A percentile compares a stretch with the other conserved stretches of the same genome.
Conservation (phyloP, 345 rosid species). For the Eucalyptus leucophloia region DNA sequence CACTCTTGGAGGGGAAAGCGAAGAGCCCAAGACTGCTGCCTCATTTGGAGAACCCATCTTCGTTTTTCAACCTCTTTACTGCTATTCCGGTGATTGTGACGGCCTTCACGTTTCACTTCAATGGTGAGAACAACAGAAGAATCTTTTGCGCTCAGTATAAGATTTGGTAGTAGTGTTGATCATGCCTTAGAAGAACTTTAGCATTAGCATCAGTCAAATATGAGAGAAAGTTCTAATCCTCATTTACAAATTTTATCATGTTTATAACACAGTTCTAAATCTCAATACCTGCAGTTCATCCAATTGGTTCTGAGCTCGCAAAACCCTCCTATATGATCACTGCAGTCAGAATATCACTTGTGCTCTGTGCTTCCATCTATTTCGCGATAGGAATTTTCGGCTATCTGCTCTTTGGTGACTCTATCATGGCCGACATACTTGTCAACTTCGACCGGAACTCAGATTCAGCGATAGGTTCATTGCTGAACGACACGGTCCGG, state of each 20-base stretch:
- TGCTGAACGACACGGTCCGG: constrained; percentile 49
- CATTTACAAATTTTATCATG: not conserved
- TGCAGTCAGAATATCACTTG: constrained; percentile 49
- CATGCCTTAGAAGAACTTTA: not conserved
- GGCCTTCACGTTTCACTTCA: constrained; percentile 90
- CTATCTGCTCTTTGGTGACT: constrained; percentile 70
- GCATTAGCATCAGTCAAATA: not conserved
- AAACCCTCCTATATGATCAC: constrained; percentile 48
- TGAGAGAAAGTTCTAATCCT: not conserved
- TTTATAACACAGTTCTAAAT: not conserved
- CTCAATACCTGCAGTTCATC: constrained; percentile 52
- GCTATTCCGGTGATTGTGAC: constrained; percentile 89
- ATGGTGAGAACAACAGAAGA: constrained; percentile 27
- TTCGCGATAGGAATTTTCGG: constrained; percentile 57
- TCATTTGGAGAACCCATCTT: constrained; percentile 17
- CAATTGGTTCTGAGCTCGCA: constrained; percentile 56
- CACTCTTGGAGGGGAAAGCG: constrained; percentile 51
- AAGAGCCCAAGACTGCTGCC: constrained; percentile 62
- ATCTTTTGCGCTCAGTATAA: not conserved
- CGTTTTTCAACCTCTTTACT: constrained; percentile 72
- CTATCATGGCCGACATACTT: constrained; percentile 65
- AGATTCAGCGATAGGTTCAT: constrained; percentile 25
- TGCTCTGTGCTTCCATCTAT: constrained; percentile 52
- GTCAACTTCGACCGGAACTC: constrained; percentile 63
- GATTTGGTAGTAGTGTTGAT: not conserved